These are phyloP conservation scores for Extremus antarcticus DNA, from an alignment of 495 filamentous ascomycete genomes.

Conservation along the genomic window DNA sequence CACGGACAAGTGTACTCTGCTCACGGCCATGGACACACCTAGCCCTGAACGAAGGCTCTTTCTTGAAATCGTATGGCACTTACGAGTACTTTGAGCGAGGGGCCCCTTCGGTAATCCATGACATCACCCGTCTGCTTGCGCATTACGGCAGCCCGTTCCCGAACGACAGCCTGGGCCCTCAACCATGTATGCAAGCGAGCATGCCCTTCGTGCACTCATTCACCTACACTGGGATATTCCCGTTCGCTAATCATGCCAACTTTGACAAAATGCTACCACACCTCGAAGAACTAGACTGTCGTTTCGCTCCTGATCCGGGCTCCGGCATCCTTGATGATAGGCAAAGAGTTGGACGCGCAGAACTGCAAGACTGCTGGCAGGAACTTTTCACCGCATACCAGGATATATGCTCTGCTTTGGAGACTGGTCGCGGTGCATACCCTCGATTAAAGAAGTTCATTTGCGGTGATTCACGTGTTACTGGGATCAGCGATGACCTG, in stretches of 20 bases:
- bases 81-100: slow-evolving; percentile 22
- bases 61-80: slow-evolving; percentile 21
- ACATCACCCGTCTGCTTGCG: slow-evolving; percentile 7
- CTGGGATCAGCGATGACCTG: slow-evolving; percentile 2
- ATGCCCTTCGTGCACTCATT: slow-evolving; percentile 5
- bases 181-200: not conserved
- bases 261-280: slow-evolving; percentile 5
- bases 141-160: not conserved
- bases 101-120: slow-evolving; percentile 13
- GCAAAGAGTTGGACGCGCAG: slow-evolving; percentile 12
- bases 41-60: slow-evolving; percentile 20
- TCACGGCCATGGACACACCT: slow-evolving; percentile 15
- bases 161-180: not conserved
- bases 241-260: slow-evolving; percentile 11
- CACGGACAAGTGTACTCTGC: slow-evolving; percentile 8
- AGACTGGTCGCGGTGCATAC: slow-evolving; percentile 3
- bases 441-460: slow-evolving; percentile 11
- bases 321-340: slow-evolving; percentile 16
- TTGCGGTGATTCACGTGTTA: slow-evolving; percentile 8
- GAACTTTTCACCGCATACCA: slow-evolving; percentile 13
- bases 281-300: slow-evolving; percentile 15
- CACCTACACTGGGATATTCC: slow-evolving; percentile 24
- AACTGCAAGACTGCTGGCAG: slow-evolving; percentile 23
- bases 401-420: not conserved
- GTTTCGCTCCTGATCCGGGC: slow-evolving; percentile 14